These are phyloP conservation scores for Kwoniella pini DNA, from an alignment of 768 basidiomycete genomes.

Conservation along the genomic window DNA sequence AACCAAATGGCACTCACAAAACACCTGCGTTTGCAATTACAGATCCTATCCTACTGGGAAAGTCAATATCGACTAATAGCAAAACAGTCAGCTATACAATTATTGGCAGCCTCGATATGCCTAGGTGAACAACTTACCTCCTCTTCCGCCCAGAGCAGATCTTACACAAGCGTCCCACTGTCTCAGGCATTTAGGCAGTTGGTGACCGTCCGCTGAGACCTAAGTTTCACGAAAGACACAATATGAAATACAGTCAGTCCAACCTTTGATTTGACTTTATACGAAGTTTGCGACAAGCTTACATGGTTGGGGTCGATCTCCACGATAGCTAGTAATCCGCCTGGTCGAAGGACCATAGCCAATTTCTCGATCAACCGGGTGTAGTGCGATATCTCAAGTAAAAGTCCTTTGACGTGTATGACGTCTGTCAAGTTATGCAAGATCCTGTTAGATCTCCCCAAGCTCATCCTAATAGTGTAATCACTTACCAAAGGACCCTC, in stretches of 20 bases:
- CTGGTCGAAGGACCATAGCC: conserved; percentile 39
- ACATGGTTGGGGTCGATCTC: conserved; percentile 46
- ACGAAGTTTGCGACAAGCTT: no score
- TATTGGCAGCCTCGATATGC: neutral
- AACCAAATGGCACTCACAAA: conserved; percentile 28
- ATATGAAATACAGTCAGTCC: no score
- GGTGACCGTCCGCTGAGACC: conserved; percentile 4
- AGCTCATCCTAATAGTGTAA: neutral
- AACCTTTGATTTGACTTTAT: no score
- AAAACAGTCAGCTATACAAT: neutral
- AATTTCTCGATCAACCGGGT: conserved; percentile 40
- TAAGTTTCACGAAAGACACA: neutral
- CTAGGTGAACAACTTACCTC: conserved; percentile 20
- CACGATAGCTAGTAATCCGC: conserved; percentile 45
- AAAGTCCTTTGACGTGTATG: conserved; percentile 47
- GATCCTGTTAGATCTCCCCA: neutral
- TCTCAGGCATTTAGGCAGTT: conserved; percentile 4
- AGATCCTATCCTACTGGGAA: conserved; percentile 11
- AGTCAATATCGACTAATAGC: conserved; percentile 19
- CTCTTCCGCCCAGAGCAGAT: conserved; percentile 24
- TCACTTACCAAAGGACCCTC: conserved; percentile 25
- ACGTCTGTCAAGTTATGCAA: conserved; percentile 31
- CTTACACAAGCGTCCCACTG: conserved; percentile 35
- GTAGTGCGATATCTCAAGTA: conserved; percentile 37
- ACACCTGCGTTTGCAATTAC: conserved; percentile 19